Evolutionary conservation across 1,139 yeast genomes (phyloP).

Genomic region (Diutina catenulata): DNA sequence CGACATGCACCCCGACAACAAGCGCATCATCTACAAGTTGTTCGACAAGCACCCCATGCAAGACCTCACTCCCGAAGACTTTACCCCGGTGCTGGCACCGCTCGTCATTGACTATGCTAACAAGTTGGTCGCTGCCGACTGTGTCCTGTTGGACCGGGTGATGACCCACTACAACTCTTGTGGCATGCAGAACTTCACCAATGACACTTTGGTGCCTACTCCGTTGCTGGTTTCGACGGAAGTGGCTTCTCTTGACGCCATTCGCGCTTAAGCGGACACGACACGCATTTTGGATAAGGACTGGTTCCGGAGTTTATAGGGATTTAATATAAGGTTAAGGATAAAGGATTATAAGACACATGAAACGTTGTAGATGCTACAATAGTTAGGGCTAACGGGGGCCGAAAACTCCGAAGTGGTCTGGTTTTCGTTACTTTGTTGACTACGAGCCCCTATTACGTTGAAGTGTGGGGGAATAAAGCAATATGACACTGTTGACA

Average conservation of each 20-base stretch:
- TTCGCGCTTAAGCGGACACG: neutral
- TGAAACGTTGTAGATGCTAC: no score
- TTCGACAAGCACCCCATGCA: neutral
- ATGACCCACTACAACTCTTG: slow-evolving; percentile 3
- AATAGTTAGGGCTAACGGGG: no score
- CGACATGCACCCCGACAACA: slow-evolving; percentile 4
- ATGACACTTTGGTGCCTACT: slow-evolving; percentile 3
- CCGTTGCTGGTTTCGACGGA: neutral
- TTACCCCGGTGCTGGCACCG: neutral
- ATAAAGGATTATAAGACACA: no score
- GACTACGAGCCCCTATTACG: no score
- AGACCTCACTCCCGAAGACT: slow-evolving; percentile 2
- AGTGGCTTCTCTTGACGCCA: neutral
- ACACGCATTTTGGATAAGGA: neutral
- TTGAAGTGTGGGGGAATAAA: no score
- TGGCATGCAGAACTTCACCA: slow-evolving; percentile 4
- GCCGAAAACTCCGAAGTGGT: no score
- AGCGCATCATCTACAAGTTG: slow-evolving; percentile 1
- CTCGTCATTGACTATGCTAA: slow-evolving; percentile 4
- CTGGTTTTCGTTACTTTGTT: no score
- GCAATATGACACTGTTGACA: no score
- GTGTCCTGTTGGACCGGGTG: slow-evolving; percentile 1
- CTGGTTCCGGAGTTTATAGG: slow-evolving; percentile 3
- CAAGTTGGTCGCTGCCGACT: slow-evolving; percentile 3
- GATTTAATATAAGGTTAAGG: no score